A percentile compares a stretch with the other conserved stretches of the same genome.
Evolutionary conservation across 495 filamentous ascomycete genomes (phyloP).

Genomic region (Letharia columbiana): DNA sequence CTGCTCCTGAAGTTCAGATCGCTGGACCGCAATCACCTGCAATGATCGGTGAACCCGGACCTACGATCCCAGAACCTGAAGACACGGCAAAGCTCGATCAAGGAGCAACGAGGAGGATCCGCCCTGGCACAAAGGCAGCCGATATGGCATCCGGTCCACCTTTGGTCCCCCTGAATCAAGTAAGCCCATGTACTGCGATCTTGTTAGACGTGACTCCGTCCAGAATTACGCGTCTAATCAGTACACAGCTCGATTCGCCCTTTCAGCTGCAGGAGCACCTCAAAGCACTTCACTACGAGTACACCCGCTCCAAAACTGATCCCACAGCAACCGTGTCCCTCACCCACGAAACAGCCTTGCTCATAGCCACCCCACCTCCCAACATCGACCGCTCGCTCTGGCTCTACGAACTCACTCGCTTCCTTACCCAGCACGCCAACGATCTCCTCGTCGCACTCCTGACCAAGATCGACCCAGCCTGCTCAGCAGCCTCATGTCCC

Average conservation of each 20-base stretch:
- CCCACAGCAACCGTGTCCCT: conserved; percentile 52
- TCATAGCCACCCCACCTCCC: conserved; percentile 69
- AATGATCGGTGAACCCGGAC: conserved; percentile 41
- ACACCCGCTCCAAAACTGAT: conserved; percentile 57
- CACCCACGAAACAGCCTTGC: conserved; percentile 58
- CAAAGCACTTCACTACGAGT: conserved; percentile 75
- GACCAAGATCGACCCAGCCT: conserved; percentile 69
- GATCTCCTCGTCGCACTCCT: conserved; percentile 84
- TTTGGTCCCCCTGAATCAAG: conserved; percentile 73
- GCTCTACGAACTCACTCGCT: conserved; percentile 96
- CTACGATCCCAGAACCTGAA: conserved; percentile 34
- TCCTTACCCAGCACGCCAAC: conserved; percentile 89
- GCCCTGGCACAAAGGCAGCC: conserved; percentile 79
- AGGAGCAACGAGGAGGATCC: conserved; percentile 72
- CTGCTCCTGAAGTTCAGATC: conserved; percentile 83
- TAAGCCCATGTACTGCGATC: conserved; percentile 31
- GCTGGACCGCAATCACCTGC: conserved; percentile 67
- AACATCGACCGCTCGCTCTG: conserved; percentile 77
- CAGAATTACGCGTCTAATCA: neutral
- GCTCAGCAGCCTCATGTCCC: conserved; percentile 76
- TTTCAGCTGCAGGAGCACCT: conserved; percentile 99
- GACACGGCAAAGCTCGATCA: conserved; percentile 47
- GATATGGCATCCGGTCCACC: conserved; percentile 92
- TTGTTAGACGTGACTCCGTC: neutral
- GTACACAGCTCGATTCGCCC: conserved; percentile 73